Conservation (phyloP, 2,329 filamentous ascomycete species). For the Lithohypha guttulata region DNA sequence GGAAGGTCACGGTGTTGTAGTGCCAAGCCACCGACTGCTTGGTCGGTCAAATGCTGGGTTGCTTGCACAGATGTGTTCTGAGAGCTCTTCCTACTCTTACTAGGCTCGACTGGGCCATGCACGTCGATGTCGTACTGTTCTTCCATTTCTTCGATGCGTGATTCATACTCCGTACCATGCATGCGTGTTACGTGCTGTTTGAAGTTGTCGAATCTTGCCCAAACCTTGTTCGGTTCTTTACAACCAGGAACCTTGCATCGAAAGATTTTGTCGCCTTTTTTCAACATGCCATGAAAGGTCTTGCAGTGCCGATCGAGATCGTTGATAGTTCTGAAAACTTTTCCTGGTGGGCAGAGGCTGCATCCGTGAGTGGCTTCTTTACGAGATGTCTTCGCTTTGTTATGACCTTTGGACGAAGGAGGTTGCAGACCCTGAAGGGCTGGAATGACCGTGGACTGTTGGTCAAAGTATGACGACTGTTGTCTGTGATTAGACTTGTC, state of each 20-base stretch:
- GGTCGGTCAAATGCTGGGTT: neutral
- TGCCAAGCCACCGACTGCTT: neutral
- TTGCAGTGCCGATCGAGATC: slow-evolving; percentile 70
- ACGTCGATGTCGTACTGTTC: neutral
- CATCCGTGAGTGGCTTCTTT: too few relatives aligned
- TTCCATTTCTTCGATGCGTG: neutral
- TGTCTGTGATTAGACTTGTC: too few relatives aligned
- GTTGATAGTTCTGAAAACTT: slow-evolving; percentile 75
- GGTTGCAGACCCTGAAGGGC: too few relatives aligned
- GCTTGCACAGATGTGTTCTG: neutral
- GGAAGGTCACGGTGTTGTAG: neutral
- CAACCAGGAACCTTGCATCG: slow-evolving; percentile 50
- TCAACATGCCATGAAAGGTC: slow-evolving; percentile 52
- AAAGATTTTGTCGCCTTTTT: slow-evolving; percentile 39
- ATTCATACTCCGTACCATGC: slow-evolving; percentile 36
- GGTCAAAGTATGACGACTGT: too few relatives aligned
- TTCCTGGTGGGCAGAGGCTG: too few relatives aligned
- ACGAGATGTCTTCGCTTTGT: too few relatives aligned
- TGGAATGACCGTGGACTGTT: too few relatives aligned
- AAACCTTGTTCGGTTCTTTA: slow-evolving; percentile 53
- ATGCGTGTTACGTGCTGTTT: slow-evolving; percentile 63
- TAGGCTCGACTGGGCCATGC: neutral
- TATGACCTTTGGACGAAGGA: too few relatives aligned
- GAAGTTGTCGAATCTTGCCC: slow-evolving; percentile 81
- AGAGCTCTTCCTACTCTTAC: neutral